phyloP scores from a whole-genome alignment of 345 rosid species.

The Dipteronia dyeriana region DNA sequence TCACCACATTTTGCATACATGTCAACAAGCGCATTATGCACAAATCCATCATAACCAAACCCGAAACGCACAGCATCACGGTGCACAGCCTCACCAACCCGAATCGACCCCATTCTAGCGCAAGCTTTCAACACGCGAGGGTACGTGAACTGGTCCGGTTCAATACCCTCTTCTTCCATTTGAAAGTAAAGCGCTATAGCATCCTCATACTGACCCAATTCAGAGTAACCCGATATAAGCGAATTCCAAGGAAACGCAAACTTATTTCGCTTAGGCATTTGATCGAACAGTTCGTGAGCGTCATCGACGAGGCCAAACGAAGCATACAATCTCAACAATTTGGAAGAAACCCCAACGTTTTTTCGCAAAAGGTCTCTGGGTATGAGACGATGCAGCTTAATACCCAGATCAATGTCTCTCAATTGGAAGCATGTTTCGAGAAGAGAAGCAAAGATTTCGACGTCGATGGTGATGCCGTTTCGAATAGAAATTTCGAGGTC shows the following conservation, averaged over 20 bases:
- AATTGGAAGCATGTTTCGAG: slow-evolving; percentile 68
- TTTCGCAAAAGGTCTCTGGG: slow-evolving; percentile 52
- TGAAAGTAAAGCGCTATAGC: slow-evolving; percentile 88
- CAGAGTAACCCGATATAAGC: slow-evolving; percentile 75
- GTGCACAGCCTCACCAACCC: slow-evolving; percentile 72
- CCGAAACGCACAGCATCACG: slow-evolving; percentile 72
- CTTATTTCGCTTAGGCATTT: slow-evolving; percentile 54
- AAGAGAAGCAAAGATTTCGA: slow-evolving; percentile 65
- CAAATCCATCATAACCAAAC: slow-evolving; percentile 57
- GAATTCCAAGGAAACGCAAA: slow-evolving; percentile 91
- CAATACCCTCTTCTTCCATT: slow-evolving; percentile 81
- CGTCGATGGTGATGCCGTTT: slow-evolving; percentile 57
- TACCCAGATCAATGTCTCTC: slow-evolving; percentile 52
- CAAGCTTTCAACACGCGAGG: slow-evolving; percentile 87
- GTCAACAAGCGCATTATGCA: slow-evolving; percentile 76
- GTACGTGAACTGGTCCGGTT: slow-evolving; percentile 76
- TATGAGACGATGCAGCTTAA: slow-evolving; percentile 56
- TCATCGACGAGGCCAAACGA: slow-evolving; percentile 46
- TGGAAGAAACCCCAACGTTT: slow-evolving; percentile 60
- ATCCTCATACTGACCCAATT: slow-evolving; percentile 64
- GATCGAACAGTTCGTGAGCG: slow-evolving; percentile 82
- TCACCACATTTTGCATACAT: slow-evolving; percentile 96
- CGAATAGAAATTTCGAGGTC: slow-evolving; percentile 57
- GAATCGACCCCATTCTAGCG: slow-evolving; percentile 74
- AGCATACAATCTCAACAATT: slow-evolving; percentile 61